Evolutionary conservation across 441 rosid species (phyloP).

Genomic region (Croton laevigatus): DNA sequence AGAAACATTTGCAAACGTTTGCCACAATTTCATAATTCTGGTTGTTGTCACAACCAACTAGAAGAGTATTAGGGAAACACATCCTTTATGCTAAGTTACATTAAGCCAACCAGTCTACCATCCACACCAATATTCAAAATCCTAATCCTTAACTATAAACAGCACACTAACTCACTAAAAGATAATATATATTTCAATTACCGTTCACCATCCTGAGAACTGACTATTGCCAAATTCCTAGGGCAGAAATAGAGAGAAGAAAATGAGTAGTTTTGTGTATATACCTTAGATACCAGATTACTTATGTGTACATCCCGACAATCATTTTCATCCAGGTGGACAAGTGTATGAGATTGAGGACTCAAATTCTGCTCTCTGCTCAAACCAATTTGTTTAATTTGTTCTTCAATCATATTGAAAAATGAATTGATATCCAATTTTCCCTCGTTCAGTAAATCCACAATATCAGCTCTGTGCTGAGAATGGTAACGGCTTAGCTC

Average conservation of each 20-base stretch:
- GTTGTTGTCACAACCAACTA: neutral
- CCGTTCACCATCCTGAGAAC: neutral
- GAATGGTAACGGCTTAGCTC: constrained; percentile 58
- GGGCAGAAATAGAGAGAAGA: constrained; percentile 8
- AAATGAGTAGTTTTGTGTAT: neutral
- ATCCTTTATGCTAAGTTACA: neutral
- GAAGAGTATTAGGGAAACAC: neutral
- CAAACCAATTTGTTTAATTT: constrained; percentile 31
- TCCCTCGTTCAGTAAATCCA: constrained; percentile 63
- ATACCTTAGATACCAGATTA: constrained; percentile 43
- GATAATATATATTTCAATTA: neutral
- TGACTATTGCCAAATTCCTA: neutral
- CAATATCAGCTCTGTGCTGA: constrained; percentile 51
- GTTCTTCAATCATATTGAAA: constrained; percentile 47
- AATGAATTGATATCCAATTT: constrained; percentile 45
- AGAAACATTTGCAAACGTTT: neutral
- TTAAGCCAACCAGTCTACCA: neutral
- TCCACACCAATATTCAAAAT: neutral
- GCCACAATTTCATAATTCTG: neutral
- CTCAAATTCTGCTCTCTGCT: constrained; percentile 34
- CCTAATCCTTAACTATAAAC: neutral
- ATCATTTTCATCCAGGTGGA: constrained; percentile 51
- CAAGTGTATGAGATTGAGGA: constrained; percentile 25
- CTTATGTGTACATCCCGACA: constrained; percentile 58
- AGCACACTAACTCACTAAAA: neutral